Conservation (phyloP, 2,329 filamentous ascomycete genomes). For the Cladosporium austrohemisphaericum region DNA sequence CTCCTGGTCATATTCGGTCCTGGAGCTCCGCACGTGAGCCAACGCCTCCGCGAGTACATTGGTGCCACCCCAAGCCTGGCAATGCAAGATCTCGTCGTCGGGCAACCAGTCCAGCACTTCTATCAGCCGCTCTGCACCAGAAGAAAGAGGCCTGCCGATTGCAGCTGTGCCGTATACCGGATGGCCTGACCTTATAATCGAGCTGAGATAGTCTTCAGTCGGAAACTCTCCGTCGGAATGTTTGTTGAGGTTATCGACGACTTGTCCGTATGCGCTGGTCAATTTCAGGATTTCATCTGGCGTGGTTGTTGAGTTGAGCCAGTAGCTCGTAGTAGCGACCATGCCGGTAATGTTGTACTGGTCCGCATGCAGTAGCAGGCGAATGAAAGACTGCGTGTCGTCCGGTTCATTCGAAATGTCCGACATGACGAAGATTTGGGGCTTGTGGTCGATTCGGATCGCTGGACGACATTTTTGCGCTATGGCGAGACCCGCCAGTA, state of each 20-base stretch:
- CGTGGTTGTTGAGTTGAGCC: slow-evolving; percentile 24
- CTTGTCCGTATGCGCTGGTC: slow-evolving; percentile 29
- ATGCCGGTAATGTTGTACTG: slow-evolving; percentile 27
- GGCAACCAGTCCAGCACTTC: slow-evolving; percentile 21
- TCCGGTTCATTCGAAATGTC: slow-evolving; percentile 31
- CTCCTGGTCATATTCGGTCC: slow-evolving; percentile 31
- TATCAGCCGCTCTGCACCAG: slow-evolving; percentile 23
- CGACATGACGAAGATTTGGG: slow-evolving; percentile 27
- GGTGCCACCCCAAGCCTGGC: slow-evolving; percentile 49
- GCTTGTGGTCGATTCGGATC: slow-evolving; percentile 21
- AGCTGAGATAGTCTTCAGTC: slow-evolving; percentile 20
- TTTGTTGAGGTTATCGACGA: slow-evolving; percentile 40
- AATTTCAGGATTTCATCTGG: slow-evolving; percentile 29
- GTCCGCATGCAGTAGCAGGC: slow-evolving; percentile 25
- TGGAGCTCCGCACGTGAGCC: slow-evolving; percentile 32
- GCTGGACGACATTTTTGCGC: slow-evolving; percentile 18
- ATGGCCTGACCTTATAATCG: slow-evolving; percentile 35
- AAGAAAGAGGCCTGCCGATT: slow-evolving; percentile 26
- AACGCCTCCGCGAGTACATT: slow-evolving; percentile 51
- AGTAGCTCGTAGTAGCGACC: slow-evolving; percentile 25
- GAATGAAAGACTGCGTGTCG: slow-evolving; percentile 27
- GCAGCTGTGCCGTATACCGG: slow-evolving; percentile 38
- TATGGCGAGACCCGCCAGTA: background rate
- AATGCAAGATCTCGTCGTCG: slow-evolving; percentile 43
- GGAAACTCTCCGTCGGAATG: slow-evolving; percentile 36